These are phyloP conservation scores for Salix brachista DNA, from an alignment of 345 rosid genomes.

Conservation along the genomic window DNA sequence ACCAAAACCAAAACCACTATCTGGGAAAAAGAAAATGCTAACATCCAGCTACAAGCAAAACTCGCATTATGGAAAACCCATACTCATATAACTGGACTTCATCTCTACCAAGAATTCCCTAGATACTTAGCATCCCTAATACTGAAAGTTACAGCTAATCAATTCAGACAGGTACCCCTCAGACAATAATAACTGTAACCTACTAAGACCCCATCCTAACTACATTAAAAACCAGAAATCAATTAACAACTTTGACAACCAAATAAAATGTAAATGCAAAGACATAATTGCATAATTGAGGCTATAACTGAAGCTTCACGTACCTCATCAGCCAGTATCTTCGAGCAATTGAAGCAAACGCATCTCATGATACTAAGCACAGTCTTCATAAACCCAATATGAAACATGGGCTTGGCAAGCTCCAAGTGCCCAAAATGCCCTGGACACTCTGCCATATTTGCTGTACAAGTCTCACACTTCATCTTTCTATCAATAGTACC, in stretches of 20 bases:
- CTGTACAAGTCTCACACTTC: conserved; percentile 92
- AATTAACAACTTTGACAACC: background rate
- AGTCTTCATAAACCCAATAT: conserved; percentile 87
- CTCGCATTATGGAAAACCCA: too few relatives aligned
- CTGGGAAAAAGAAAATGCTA: too few relatives aligned
- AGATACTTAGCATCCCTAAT: too few relatives aligned
- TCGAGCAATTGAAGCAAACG: conserved; percentile 94
- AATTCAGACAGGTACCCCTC: too few relatives aligned
- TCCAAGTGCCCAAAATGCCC: conserved; percentile 97
- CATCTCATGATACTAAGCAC: conserved; percentile 87
- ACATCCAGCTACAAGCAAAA: too few relatives aligned
- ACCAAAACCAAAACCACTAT: too few relatives aligned
- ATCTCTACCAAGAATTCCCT: too few relatives aligned
- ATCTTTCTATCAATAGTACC: conserved; percentile 90
- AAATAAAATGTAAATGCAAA: background rate
- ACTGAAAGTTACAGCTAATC: too few relatives aligned
- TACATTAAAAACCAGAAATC: background rate
- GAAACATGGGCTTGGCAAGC: conserved; percentile 97
- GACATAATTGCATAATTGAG: background rate
- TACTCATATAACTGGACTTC: too few relatives aligned
- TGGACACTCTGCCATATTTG: conserved; percentile 92
- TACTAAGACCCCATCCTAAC: background rate
- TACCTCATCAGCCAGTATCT: conserved; percentile 91
- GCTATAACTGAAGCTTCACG: background rate
- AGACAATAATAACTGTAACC: too few relatives aligned